These are phyloP conservation scores for Fusarium ambrosium DNA, from an alignment of 2,329 filamentous ascomycete genomes.

Conservation along the genomic window DNA sequence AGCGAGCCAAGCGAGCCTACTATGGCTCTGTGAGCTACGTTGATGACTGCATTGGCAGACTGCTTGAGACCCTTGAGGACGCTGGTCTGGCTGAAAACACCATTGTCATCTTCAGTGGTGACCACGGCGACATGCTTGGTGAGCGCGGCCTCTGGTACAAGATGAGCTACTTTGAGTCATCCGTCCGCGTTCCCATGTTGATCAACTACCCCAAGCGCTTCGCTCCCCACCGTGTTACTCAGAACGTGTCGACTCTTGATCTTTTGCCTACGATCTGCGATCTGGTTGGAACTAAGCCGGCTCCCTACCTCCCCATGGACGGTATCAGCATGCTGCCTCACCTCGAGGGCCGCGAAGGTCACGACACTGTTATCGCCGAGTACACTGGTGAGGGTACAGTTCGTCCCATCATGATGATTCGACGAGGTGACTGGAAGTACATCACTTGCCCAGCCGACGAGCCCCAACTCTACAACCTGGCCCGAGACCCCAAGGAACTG, in stretches of 20 bases:
- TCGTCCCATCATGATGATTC: conserved; percentile 93
- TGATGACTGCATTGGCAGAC: conserved; percentile 89
- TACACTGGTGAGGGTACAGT: conserved; percentile 95
- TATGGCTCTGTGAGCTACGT: conserved; percentile 95
- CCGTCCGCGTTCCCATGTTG: conserved; percentile 88
- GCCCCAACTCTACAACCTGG: conserved; percentile 86
- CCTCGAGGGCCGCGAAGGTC: conserved; percentile 72
- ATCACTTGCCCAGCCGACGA: conserved; percentile 87
- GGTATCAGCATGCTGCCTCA: conserved; percentile 86
- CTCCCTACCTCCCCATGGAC: conserved; percentile 84
- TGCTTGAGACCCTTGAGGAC: conserved; percentile 82
- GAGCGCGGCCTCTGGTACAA: conserved; percentile 96
- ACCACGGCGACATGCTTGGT: conserved; percentile 96
- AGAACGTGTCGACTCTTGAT: conserved; percentile 93
- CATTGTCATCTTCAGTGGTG: conserved; percentile 91
- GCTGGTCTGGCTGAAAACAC: conserved; percentile 87
- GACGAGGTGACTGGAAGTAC: conserved; percentile 90
- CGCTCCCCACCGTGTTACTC: conserved; percentile 78
- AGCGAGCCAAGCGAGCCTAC: conserved; percentile 87
- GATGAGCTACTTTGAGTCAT: conserved; percentile 96
- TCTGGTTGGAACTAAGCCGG: conserved; percentile 78
- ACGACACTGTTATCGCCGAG: conserved; percentile 92
- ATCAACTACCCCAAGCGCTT: conserved; percentile 85
- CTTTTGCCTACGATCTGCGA: conserved; percentile 91
- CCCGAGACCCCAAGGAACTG: conserved; percentile 81